These are phyloP conservation scores for Geotrichum restrictum DNA, from an alignment of 1,139 yeast species.

Conservation along the genomic window DNA sequence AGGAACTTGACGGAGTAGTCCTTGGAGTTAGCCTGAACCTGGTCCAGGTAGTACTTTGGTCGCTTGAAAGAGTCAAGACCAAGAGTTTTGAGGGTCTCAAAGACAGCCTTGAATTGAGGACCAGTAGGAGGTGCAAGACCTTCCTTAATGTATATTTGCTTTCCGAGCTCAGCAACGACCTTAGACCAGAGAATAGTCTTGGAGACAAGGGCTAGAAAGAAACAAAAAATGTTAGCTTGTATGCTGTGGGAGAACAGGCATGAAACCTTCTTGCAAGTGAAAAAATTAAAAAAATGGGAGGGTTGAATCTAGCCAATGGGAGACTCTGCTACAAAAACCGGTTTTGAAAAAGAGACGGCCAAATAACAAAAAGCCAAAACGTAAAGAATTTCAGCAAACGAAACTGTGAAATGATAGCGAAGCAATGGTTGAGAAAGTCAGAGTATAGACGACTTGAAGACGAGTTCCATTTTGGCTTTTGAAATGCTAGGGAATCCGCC, in stretches of 20 bases:
- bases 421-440: not conserved
- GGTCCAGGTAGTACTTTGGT: conserved; percentile 32
- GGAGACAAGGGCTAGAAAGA: conserved; percentile 29
- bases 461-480: no score
- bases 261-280: no score
- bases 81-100: conserved; percentile 50
- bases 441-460: no score
- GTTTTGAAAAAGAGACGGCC: no score
- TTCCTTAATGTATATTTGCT: conserved; percentile 86
- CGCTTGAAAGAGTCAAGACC: conserved; percentile 50
- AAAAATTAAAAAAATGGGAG: conserved; percentile 14
- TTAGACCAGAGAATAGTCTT: conserved; percentile 70
- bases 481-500: no score
- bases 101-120: conserved; percentile 74
- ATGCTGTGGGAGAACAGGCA: no score
- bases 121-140: conserved; percentile 87
- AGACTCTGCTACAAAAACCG: not conserved
- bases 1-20: conserved; percentile 63
- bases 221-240: not conserved
- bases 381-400: not conserved
- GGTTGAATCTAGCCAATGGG: conserved; percentile 12
- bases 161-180: conserved; percentile 82
- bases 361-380: no score
- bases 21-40: conserved; percentile 50
- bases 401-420: not conserved